Base-by-base conservation (phyloP, 164 flowering plant genomes). In the Stephania yunnanensis region DNA sequence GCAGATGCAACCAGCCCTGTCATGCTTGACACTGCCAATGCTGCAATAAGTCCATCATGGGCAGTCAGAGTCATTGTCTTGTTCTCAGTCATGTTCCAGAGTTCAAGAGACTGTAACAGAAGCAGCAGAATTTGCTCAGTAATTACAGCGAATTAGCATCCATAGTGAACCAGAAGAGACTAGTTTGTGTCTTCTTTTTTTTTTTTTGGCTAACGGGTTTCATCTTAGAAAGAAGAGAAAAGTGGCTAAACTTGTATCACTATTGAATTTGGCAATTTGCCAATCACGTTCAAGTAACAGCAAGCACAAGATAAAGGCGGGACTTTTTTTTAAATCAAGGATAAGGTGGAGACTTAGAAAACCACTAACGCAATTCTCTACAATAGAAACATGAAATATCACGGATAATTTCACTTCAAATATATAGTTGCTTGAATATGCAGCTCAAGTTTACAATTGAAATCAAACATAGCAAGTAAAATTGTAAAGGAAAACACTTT, bases 31-130 rank as follows among this genome's bases (percentile, higher is more conserved):
- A 82, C 93, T 2, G 93, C 89, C 80, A 92, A 79, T 7, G 87
- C 78, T 30, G 94, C 78, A 46, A 91, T 83, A 19, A 89, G 81
- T 13, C 86, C 84, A 3, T 90, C 93, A 48, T 92, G 97, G 0
- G 95, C 95, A 58, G 81, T 46, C n/a, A 89, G 72, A 12, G 89
- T 88, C 92, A 89, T 87, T 36, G 86, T 88, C 84, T 89, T 91
- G 87, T 88, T 88, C 83, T 88, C 91, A 0, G 77, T 42, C 87
- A 87, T 85, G 87, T 90, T 82, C 97, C 97, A 92, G 10, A 92
- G 86, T 82, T 90, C 92, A 84, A 92, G 52, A 71, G 90, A 85
- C 97, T 92, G 78, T 15, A 78, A 72, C 20, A 1, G 70, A 74
- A 71, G 64, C 48, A 8, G 66, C 25, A 25, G 20, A 61, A 61